A percentile compares a stretch with the other conserved stretches of the same genome.
Evolutionary conservation across 768 basidiomycete genomes (phyloP).

Genomic region (Stropharia rugosoannulata): DNA sequence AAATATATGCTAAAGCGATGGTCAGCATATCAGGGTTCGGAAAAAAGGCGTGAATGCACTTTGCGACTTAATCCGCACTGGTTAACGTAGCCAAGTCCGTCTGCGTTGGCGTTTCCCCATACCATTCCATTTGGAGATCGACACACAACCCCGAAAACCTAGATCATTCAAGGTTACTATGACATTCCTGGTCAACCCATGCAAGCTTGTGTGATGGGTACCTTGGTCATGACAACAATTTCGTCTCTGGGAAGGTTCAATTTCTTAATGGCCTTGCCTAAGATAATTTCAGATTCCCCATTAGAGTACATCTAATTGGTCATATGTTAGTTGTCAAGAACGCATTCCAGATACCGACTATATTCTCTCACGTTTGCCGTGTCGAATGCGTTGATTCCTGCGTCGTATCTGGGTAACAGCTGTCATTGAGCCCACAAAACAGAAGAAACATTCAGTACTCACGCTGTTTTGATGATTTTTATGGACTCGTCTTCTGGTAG

Average conservation of each 20-base stretch:
- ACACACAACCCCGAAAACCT: neutral
- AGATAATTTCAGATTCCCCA: constrained; percentile 61
- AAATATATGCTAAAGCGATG: constrained; percentile 60
- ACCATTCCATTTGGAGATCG: neutral
- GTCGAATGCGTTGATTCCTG: constrained; percentile 65
- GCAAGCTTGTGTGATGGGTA: constrained; percentile 29
- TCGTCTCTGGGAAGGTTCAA: constrained; percentile 68
- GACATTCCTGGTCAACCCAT: neutral
- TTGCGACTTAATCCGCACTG: constrained; percentile 44
- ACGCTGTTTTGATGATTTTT: constrained; percentile 53
- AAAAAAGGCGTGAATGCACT: constrained; percentile 8
- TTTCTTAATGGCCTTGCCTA: constrained; percentile 72
- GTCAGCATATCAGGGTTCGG: constrained; percentile 14
- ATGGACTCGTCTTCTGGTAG: constrained; percentile 48
- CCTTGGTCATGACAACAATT: constrained; percentile 78
- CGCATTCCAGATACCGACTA: neutral
- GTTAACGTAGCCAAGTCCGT: constrained; percentile 53
- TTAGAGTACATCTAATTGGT: constrained; percentile 58
- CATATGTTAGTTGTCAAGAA: neutral
- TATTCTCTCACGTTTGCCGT: constrained; percentile 42
- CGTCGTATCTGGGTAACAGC: constrained; percentile 42
- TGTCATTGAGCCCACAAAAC: neutral
- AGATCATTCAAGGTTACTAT: neutral
- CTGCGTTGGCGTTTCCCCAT: constrained; percentile 18
- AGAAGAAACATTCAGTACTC: constrained; percentile 10